A percentile compares a stretch with the other conserved stretches of the same genome.
These are phyloP conservation scores for Xylaria castorea DNA, from an alignment of 495 filamentous ascomycete species.

Conservation along the genomic window DNA sequence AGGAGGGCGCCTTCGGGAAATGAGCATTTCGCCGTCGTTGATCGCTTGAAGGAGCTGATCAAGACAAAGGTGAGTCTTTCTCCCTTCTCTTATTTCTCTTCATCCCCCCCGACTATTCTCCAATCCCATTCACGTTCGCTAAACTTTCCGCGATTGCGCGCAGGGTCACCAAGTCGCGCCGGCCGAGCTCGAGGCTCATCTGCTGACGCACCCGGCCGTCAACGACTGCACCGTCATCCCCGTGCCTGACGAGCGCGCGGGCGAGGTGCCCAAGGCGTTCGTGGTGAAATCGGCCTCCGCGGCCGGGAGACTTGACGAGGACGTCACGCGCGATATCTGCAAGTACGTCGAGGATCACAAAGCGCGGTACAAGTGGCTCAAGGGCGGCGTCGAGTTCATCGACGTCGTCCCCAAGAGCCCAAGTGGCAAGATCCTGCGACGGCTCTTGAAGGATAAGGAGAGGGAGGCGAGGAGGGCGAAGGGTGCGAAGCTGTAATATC, in stretches of 20 bases:
- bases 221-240: slow-evolving; percentile 86
- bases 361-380: slow-evolving; percentile 87
- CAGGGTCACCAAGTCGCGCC: slow-evolving; percentile 91
- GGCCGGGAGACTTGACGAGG: slow-evolving; percentile 57
- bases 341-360: slow-evolving; percentile 85
- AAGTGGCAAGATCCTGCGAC: slow-evolving; percentile 88
- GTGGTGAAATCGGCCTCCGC: slow-evolving; percentile 74
- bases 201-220: slow-evolving; percentile 81
- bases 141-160: slow-evolving; percentile 2
- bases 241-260: slow-evolving; percentile 73
- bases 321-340: slow-evolving; percentile 66
- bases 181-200: slow-evolving; percentile 87
- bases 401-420: slow-evolving; percentile 85
- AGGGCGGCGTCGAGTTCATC: slow-evolving; percentile 81
- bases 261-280: slow-evolving; percentile 88
- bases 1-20: slow-evolving; percentile 65
- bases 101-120: background rate
- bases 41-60: slow-evolving; percentile 92
- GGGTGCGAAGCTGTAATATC: slow-evolving; percentile 57
- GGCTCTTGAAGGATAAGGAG: slow-evolving; percentile 81
- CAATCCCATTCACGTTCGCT: background rate
- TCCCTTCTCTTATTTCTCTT: background rate
- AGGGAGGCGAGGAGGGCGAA: slow-evolving; percentile 69
- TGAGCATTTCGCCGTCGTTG: slow-evolving; percentile 84
- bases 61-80: slow-evolving; percentile 77